Base-by-base conservation (phyloP, 2,329 filamentous ascomycete genomes). In the Ophiostoma himal-ulmi region DNA sequence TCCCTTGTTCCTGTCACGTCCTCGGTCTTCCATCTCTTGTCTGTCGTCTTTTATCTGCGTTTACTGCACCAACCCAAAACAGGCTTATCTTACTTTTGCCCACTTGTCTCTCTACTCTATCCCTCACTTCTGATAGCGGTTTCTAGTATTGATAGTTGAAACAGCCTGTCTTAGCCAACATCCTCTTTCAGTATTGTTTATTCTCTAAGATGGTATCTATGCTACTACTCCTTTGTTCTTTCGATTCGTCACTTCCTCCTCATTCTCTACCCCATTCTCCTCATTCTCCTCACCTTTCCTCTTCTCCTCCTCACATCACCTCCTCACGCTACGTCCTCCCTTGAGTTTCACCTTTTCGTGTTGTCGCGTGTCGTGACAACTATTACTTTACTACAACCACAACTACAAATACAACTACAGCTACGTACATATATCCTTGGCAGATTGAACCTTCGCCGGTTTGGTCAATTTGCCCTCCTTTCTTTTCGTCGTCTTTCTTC, bases 401-500 rank as follows among this genome's bases (percentile, higher is more conserved):
- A 30, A 30, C 30, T 3, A 30, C 30, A 30, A 30, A 2, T 2
- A 30, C 30, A 30, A 3, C 26, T 30, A 30, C 26, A 30, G 30
- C 30, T 30, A 30, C 30, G 30, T 30, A 30, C 30, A 30, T 30
- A 30, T 30, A 30, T 30, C 30, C 30, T 30, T 30, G 30, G 30
- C 30, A 30, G 30, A 30, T 30, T 30, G 30, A 30, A 30, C 30
- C 3, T 30, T 30, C 2, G 30, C 52, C 52, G 52, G 8, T 57
- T 57, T 57, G 52, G 52, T 57, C 52, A 57, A 57, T 57, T 57
- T 57, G 52, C 52, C 52, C 52, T 57, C 17, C 37, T 64, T 26
- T 62, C 14, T 62, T 44, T 44, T 44, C 1, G 30, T 30, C 14
- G 41, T 44, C 11, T 44, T 3, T 44, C 5, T 44, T 30, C 30